Evolutionary conservation across 306 rosid species (phyloP), one percentile per base, ranked within the genome.

Genomic region (Astragalus membranaceus): DNA sequence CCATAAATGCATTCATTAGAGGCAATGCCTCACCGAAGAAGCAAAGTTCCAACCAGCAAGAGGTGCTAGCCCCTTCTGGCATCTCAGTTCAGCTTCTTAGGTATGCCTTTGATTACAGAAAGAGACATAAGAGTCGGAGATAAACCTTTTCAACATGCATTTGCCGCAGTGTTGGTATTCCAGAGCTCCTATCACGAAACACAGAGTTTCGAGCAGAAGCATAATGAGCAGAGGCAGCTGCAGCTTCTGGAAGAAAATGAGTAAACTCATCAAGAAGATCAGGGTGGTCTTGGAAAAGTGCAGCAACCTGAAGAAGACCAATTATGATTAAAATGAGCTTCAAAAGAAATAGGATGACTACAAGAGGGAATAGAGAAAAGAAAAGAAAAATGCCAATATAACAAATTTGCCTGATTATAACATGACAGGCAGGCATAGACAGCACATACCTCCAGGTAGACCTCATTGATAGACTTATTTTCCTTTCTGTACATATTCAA

Each of bases 401-500:
- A 74, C 20, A 64, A 48, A 72, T 43, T 32, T 67, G 11, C 16
- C 33, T 49, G 23, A 39, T 63, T 35, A 51, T 26, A 48, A 42
- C 42, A 75, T 61, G 59, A 82, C 35, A 75, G 11, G 69, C 29
- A 46, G 56, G 64, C 20, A 48, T 12, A 48, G 50, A 48, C 55
- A 76, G 68, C 66, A 74, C 92, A 43, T 50, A 95, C 99, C 97
- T 95, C 99, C 80, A 82, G 84, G 82, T 87, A 87, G 76, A 89
- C 99, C 73, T 86, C 95, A 6, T 70, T 53, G 65, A 91, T 95
- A 67, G 95, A 71, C 84, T 89, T 95, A 79, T 78, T 87, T 82
- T 91, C 99, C 85, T 87, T 94, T 80, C 97, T 87, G 90, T 95
- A 95, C 97, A 87, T 85, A 67, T 91, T 95, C 85, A 95, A 84